Evolutionary conservation across 108 stramenopile species (phyloP).

Genomic region (Fragilariopsis cylindrus): DNA sequence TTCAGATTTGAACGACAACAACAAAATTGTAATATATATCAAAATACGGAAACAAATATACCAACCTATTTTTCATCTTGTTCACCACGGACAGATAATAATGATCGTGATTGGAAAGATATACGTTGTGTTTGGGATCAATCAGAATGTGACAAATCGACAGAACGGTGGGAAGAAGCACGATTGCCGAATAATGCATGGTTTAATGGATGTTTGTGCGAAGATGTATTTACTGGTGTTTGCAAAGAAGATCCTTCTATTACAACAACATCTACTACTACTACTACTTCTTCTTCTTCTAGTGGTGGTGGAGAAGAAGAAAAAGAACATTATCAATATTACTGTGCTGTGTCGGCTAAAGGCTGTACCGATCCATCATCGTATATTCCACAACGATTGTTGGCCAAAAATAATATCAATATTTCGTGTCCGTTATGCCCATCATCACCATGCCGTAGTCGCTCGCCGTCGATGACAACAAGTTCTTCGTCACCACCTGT

Average conservation of each 20-base stretch:
- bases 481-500: too few species aligned
- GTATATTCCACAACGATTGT: background rate
- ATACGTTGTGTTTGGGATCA: conserved; percentile 1
- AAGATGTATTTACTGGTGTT: conserved; percentile 8
- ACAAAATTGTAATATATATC: background rate
- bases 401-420: too few species aligned
- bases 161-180: background rate
- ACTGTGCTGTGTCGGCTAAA: background rate
- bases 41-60: background rate
- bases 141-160: background rate
- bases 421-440: too few species aligned
- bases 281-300: too few species aligned
- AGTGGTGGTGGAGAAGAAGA: too few species aligned
- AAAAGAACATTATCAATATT: background rate
- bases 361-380: conserved; percentile 6
- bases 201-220: background rate
- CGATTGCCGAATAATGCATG: background rate
- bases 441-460: too few species aligned
- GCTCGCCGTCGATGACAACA: too few species aligned
- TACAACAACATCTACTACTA: too few species aligned
- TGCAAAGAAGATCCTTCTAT: background rate
- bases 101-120: background rate
- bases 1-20: background rate
- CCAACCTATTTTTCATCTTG: conserved; percentile 10
- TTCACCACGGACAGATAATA: background rate